Percentiles rank a stretch among this genome's conserved stretches.
Evolutionary conservation across 768 basidiomycete species (phyloP).

Genomic region (Tulasnella calospora): DNA sequence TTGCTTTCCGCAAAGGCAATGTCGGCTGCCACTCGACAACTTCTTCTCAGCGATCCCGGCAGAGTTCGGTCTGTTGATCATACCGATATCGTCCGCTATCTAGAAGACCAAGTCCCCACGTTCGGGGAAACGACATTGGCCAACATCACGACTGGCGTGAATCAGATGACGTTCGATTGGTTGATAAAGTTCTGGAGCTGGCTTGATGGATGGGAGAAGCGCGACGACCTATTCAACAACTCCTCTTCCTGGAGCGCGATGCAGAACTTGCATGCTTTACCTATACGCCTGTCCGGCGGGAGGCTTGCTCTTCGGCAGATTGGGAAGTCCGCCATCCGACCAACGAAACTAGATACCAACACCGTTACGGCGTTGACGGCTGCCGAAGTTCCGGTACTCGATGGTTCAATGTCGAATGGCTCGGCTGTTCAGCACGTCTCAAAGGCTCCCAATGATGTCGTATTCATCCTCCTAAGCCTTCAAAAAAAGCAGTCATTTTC

Average conservation of each 20-base stretch:
- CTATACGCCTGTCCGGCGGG: not conserved
- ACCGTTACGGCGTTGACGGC: not conserved
- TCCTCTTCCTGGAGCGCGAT: not conserved
- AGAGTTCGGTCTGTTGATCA: not conserved
- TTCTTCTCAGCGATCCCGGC: not conserved
- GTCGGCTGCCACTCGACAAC: not conserved
- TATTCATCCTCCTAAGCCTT: not conserved
- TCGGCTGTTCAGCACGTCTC: not conserved
- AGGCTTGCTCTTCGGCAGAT: not conserved
- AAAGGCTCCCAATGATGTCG: not conserved
- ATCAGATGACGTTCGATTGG: constrained; percentile 35
- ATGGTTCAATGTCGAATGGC: not conserved
- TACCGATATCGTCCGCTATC: not conserved
- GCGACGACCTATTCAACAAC: not conserved
- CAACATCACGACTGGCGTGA: constrained; percentile 23
- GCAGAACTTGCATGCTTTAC: not conserved
- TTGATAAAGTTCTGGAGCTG: constrained; percentile 45
- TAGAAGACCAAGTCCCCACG: not conserved
- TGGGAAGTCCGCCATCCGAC: not conserved
- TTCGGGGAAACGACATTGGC: not conserved
- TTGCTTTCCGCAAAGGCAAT: not conserved
- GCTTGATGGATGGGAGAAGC: constrained; percentile 35
- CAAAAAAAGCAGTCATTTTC: not conserved
- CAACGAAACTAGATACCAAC: not conserved
- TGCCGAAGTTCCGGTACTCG: not conserved